Evolutionary conservation across 108 stramenopile species (phyloP), one percentile per base, ranked within the genome.

Genomic region (Phaeodactylum tricornutum): DNA sequence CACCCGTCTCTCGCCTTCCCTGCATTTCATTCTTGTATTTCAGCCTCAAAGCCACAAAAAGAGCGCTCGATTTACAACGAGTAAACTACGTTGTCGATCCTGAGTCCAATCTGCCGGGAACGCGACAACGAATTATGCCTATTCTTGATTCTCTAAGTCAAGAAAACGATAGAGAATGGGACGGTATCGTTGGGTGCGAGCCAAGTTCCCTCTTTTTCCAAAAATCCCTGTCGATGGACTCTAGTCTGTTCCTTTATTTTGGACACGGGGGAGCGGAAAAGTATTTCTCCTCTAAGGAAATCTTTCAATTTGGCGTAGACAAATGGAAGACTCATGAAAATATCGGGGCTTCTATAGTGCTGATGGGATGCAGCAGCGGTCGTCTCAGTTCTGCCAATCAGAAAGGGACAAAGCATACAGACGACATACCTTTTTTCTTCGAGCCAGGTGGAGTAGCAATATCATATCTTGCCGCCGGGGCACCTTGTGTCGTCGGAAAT

Each of bases 321-420:
- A 3, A 33, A 12, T n/a, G n/a, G n/a, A 17, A 61, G 25, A 17
- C 17, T 1, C 21, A 29, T 20, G 2, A 29, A 42, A 6, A 17
- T 39, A 21, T 61, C 53, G 48, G 38, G 30, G 42, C 84, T 2
- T 20, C 76, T 14, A 61, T 96, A n/a, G 57, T 98, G 14, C 65
- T 98, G 24, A 95, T 96, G 94, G 97, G 97, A 44, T 98, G 97
- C 67, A 96, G 92, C 55, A 91, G 88, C 55, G 95, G 92, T 7
- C 69, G 79, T 56, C 73, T 96, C 7, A 64, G 73, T 24, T 78
- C 88, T 17, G 70, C 79, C 37, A 84, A 83, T 49, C 43, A 74
- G 16, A 71, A 79, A 64, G 42, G 52, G 15, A 55, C 63, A 27
- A 9, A 24, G 8, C 41, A 64, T 43, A 9, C 26, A 28, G 22